phyloP scores from a whole-genome alignment of 257 asterid genomes.

The Anisodus acutangulus region DNA sequence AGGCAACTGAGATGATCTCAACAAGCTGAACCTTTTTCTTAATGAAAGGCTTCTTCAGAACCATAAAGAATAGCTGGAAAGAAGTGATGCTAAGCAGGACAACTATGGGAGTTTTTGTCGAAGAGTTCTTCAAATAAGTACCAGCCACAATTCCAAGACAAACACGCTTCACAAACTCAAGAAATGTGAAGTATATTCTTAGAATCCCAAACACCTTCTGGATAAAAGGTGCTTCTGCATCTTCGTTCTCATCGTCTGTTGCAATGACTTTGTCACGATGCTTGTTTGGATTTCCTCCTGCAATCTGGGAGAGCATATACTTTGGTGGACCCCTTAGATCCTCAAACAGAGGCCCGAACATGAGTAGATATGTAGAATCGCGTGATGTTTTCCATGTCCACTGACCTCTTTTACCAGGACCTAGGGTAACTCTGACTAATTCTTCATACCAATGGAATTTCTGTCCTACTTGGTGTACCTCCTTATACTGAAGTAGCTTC shows the following conservation, averaged over 20 bases:
- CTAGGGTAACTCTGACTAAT: conserved; percentile 74
- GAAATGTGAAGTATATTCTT: conserved; percentile 79
- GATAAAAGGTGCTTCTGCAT: conserved; percentile 87
- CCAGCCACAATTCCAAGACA: conserved; percentile 72
- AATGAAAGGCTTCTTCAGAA: conserved; percentile 92
- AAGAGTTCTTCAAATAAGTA: conserved; percentile 59
- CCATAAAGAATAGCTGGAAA: conserved; percentile 88
- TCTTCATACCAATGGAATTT: conserved; percentile 89
- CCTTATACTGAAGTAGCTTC: conserved; percentile 88
- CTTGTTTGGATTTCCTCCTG: conserved; percentile 51
- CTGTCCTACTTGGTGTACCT: conserved; percentile 78
- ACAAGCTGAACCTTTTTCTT: conserved; percentile 83
- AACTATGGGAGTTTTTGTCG: conserved; percentile 57
- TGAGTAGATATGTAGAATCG: conserved; percentile 48
- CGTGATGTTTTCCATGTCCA: conserved; percentile 88
- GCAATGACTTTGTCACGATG: conserved; percentile 63
- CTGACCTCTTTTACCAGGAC: conserved; percentile 96
- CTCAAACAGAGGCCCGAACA: conserved; percentile 86
- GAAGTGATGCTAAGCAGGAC: conserved; percentile 62
- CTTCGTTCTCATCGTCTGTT: conserved; percentile 90
- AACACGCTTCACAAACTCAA: conserved; percentile 63
- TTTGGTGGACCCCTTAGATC: conserved; percentile 97
- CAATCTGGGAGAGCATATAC: conserved; percentile 88
- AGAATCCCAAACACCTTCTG: conserved; percentile 87
- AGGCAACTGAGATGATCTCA: conserved; percentile 69